Conservation (phyloP, 2,329 filamentous ascomycete species). For the Fusarium marasasianum region DNA sequence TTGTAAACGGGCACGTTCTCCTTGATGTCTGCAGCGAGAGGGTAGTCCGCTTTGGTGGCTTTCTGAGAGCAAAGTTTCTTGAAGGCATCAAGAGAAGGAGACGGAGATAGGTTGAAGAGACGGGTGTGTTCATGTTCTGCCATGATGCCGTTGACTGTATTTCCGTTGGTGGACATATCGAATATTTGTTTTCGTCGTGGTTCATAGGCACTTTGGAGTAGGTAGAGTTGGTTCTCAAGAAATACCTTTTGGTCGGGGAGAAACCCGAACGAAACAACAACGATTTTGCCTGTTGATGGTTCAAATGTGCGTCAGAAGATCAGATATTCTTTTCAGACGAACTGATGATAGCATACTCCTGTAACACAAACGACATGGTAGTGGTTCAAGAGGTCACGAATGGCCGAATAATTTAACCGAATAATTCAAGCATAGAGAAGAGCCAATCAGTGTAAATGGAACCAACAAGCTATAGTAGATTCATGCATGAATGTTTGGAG, state of each 20-base stretch:
- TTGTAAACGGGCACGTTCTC: constrained; percentile 67
- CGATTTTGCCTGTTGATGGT: neutral
- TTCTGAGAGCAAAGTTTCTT: constrained; percentile 55
- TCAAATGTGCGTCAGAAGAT: neutral
- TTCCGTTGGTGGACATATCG: constrained; percentile 6
- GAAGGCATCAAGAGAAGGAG: constrained; percentile 55
- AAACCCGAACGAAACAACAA: neutral
- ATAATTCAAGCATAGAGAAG: neutral
- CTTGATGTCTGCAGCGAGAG: constrained; percentile 55
- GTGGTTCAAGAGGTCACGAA: neutral
- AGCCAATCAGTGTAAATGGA: neutral
- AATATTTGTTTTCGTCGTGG: neutral
- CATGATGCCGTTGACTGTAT: neutral
- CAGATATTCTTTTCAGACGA: neutral
- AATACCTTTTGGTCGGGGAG: constrained; percentile 2
- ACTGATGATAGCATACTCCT: neutral
- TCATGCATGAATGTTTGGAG: neutral
- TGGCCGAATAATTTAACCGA: constrained; percentile 14
- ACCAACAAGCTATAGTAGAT: neutral
- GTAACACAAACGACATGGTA: neutral
- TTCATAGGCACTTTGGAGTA: neutral
- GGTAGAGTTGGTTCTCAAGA: neutral
- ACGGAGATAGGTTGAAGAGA: constrained; percentile 37
- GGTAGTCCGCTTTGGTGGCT: constrained; percentile 53
- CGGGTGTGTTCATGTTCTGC: constrained; percentile 23